A percentile compares a stretch with the other conserved stretches of the same genome.
phyloP scores from a whole-genome alignment of 2,329 filamentous ascomycete genomes.

The Aspergillus persii region DNA sequence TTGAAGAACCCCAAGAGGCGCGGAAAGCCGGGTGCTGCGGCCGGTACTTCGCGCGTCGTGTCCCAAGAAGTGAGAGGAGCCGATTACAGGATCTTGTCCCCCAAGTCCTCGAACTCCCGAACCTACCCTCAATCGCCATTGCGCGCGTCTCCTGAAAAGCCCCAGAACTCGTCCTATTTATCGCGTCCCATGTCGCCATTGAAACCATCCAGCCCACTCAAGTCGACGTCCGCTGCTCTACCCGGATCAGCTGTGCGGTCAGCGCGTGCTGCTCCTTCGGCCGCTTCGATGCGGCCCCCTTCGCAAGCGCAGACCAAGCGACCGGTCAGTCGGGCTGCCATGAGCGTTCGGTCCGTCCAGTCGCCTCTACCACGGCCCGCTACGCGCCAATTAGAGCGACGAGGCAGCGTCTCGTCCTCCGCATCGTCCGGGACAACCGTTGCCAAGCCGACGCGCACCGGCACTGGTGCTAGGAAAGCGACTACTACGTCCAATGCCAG shows the following conservation, averaged over 20 bases:
- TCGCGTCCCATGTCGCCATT: slow-evolving; percentile 61
- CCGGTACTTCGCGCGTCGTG: slow-evolving; percentile 39
- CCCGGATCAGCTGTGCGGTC: slow-evolving; percentile 21
- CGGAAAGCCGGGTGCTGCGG: slow-evolving; percentile 43
- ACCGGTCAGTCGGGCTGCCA: slow-evolving; percentile 30
- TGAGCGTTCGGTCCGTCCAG: slow-evolving; percentile 26
- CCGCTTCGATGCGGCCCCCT: slow-evolving; percentile 25
- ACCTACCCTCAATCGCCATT: slow-evolving; percentile 59
- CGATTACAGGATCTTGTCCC: slow-evolving; percentile 68
- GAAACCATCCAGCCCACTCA: slow-evolving; percentile 51
- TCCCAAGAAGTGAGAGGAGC: slow-evolving; percentile 45
- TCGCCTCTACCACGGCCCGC: slow-evolving; percentile 35
- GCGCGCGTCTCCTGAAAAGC: slow-evolving; percentile 42
- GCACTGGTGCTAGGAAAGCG: slow-evolving; percentile 29
- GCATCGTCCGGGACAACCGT: slow-evolving; percentile 41
- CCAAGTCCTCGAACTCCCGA: slow-evolving; percentile 77
- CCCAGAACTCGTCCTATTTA: slow-evolving; percentile 54
- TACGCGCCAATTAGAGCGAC: slow-evolving; percentile 40
- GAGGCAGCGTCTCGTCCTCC: slow-evolving; percentile 37
- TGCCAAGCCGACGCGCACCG: slow-evolving; percentile 29
- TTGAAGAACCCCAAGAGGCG: slow-evolving; percentile 70
- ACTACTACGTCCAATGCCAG: slow-evolving; percentile 25
- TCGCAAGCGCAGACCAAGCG: slow-evolving; percentile 27
- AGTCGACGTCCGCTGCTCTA: slow-evolving; percentile 24
- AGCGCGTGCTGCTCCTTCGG: slow-evolving; percentile 24